phyloP scores from a whole-genome alignment of 2,329 filamentous ascomycete species.

The Neonectria ditissima region DNA sequence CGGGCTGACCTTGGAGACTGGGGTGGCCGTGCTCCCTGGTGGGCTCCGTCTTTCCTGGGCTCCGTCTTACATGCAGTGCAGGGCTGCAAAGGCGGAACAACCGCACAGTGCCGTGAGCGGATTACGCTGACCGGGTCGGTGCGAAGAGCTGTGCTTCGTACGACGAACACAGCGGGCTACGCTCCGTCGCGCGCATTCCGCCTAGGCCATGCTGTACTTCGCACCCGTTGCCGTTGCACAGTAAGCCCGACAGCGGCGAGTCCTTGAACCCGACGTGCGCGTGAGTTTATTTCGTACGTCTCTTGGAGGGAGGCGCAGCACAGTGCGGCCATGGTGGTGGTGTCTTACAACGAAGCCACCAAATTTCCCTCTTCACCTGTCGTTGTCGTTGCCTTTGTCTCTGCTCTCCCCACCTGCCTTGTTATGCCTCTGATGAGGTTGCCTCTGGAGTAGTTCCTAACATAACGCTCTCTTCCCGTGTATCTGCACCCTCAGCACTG shows the following conservation, averaged over 20 bases:
- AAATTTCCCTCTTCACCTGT: background rate
- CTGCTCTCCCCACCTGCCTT: too few relatives aligned
- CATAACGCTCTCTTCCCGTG: background rate
- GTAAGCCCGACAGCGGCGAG: background rate
- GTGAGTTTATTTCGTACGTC: background rate
- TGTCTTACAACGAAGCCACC: slow-evolving; percentile 3
- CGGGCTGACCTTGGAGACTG: slow-evolving; percentile 17
- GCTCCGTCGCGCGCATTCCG: background rate
- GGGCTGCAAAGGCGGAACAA: background rate
- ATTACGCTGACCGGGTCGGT: background rate
- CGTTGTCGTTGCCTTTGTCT: background rate
- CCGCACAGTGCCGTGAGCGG: background rate
- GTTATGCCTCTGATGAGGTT: background rate
- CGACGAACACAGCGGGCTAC: background rate
- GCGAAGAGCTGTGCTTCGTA: background rate
- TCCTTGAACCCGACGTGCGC: background rate
- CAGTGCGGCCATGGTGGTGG: background rate
- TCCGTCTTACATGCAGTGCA: slow-evolving; percentile 24
- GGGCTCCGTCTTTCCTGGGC: background rate
- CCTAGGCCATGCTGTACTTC: background rate
- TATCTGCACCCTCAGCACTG: background rate
- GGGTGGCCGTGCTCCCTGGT: slow-evolving; percentile 4
- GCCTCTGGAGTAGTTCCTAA: background rate
- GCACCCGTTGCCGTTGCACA: background rate
- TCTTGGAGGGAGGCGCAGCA: background rate